Base-by-base conservation (phyloP, 164 flowering plant species). In the Vitis vinifera region DNA sequence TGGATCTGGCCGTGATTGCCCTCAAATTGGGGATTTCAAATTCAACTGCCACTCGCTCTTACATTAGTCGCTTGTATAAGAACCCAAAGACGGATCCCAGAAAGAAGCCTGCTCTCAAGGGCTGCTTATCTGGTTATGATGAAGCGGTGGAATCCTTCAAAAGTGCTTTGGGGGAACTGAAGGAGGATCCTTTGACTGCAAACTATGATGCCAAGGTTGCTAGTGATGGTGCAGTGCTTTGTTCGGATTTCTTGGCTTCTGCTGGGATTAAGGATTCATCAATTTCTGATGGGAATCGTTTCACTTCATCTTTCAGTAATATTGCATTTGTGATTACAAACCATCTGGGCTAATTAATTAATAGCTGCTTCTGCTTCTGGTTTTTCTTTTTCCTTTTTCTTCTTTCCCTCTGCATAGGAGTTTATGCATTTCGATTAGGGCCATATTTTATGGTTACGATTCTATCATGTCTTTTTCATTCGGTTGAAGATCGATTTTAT, bases 151-250 rank as follows among this genome's bases (percentile, higher is more conserved):
- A 0, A 1, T 17, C 55, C 2, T 60, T 72, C 55, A 19, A 14
- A 16, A 52, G 17, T 9, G 52, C 59, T 2, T 4, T 2, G 0
- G 14, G 0, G 0, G 75, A 62, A n/a, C 17, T 73, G 6, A 55
- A 62, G 5, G 67, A 65, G 2, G 71, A 62, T 47, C 2, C 19
- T 3, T 2, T 56, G 17, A 31, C 56, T 0, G 66, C 71, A 9
- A 67, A 47, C 49, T 61, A 61, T 13, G 75, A 73, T 29, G 51
- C 17, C 6, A 19, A 37, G n/a, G 37, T 47, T 29, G 64, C 66
- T 0, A 1, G 16, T 10, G 71, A 67, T n/a, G 19, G 23, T 1
- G 61, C 49, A 0, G 50, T 3, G 2, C 0, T 0, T 29, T 73
- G 71, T 48, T 61, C 61, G 9, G n/a, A 8, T 4, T 31, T 4